Conservation (phyloP, 352 stramenopile species). For the Phytopythium sindhum region DNA sequence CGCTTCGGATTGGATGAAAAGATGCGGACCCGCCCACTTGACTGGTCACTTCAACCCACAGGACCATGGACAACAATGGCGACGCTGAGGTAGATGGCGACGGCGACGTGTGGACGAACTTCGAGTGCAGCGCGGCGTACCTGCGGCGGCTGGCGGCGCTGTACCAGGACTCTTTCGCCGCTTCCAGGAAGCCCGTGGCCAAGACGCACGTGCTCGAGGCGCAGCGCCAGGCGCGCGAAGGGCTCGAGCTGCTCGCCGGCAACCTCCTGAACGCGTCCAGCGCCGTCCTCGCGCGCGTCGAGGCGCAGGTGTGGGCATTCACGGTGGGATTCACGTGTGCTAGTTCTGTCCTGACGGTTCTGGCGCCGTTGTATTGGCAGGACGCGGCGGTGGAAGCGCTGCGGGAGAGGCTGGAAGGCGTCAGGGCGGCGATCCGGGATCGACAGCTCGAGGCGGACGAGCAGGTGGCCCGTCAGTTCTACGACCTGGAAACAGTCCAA, state of each 20-base stretch:
- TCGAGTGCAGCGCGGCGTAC: conserved; percentile 54
- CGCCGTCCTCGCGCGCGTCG: conserved; percentile 30
- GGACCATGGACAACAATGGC: conserved; percentile 4
- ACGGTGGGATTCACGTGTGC: not conserved
- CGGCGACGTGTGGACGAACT: conserved; percentile 38
- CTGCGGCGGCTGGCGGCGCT: conserved; percentile 41
- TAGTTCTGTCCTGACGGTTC: not conserved
- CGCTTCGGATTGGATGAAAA: not conserved
- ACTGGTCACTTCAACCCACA: not conserved
- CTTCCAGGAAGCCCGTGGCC: conserved; percentile 21
- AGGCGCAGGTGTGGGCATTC: conserved; percentile 26
- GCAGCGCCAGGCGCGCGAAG: conserved; percentile 44
- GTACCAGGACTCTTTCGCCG: conserved; percentile 45
- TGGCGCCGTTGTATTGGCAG: conserved; percentile 6
- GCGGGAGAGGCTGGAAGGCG: conserved; percentile 8
- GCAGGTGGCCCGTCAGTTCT: conserved; percentile 13
- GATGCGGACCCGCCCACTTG: too few relatives aligned
- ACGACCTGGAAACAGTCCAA: not conserved
- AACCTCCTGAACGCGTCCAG: conserved; percentile 51
- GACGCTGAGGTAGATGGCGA: conserved; percentile 7
- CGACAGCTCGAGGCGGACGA: conserved; percentile 15
- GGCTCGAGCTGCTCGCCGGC: conserved; percentile 51
- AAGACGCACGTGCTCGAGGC: conserved; percentile 39
- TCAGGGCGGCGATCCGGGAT: conserved; percentile 15
- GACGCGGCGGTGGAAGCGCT: conserved; percentile 15